Base-by-base conservation (phyloP, 116 monocot species). In the Phalaenopsis hybrid region DNA sequence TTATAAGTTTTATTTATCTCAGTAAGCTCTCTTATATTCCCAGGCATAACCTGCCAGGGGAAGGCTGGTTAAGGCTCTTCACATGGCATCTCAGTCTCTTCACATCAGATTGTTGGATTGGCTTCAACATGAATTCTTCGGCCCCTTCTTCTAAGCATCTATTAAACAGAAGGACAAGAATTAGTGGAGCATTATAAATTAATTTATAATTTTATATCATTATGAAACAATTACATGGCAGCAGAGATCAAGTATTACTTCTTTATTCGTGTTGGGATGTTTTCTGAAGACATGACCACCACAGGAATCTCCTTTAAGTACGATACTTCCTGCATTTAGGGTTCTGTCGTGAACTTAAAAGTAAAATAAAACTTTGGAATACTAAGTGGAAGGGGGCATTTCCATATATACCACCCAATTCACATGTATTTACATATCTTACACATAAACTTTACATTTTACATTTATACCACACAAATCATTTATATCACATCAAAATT, bases 141-240 rank as follows among this genome's bases (percentile, higher is more conserved):
- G 85, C 85, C 45, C 85, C 85, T 52, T 85, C 81, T 57, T 85
- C 85, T 28, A 85, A 46, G 70, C 85, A 85, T 51, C 85, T 85
- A 67, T 59, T 17, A 33, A 74, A 12, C 0, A 44, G 75, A 5
- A 10, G 41, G 15, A 16, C 73, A 15, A 16, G 10, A 72, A 33
- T 72, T 55, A 55, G 55, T 37, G 37, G 1, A 15, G 2, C 15
- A 55, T 15, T 3, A 15, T 15, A 1, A 55, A 55, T 55, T 81
- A 46, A 81, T 50, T 43, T 73, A 4, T 18, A 12, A 46, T 74
- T 50, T 43, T 73, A 4, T 18, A 12, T 50, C 43, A 55, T 3
- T 81, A 72, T 18, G 28, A 69, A 48, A 46, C 16, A 81, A 55
- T 55, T 55, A 55, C 15, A 17, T 55, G 17, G 15, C 4, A 51